A percentile compares a stretch with the other conserved stretches of the same genome.
Evolutionary conservation across 2,329 filamentous ascomycete species (phyloP).

Genomic region (Beauveria brongniartii): DNA sequence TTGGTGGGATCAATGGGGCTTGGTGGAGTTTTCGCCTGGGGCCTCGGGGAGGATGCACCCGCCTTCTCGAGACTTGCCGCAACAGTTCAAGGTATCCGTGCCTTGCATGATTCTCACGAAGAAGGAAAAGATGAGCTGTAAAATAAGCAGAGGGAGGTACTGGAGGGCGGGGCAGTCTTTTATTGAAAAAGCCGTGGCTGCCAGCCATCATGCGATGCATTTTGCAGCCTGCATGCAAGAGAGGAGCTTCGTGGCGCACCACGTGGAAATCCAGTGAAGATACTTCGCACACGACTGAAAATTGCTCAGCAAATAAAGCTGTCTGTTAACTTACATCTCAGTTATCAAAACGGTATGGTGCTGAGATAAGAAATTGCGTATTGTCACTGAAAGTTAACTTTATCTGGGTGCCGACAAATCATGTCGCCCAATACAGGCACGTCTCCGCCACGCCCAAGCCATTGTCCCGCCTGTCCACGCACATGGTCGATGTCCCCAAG

Average conservation of each 20-base stretch:
- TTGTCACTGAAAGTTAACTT: neutral
- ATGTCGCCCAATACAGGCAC: neutral
- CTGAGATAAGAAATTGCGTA: neutral
- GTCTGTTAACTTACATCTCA: neutral
- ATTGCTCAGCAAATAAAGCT: neutral
- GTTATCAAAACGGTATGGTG: neutral
- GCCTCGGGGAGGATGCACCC: constrained; percentile 58
- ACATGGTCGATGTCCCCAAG: neutral
- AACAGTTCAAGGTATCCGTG: constrained; percentile 20
- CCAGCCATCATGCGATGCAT: neutral
- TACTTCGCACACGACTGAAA: neutral
- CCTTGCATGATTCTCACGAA: constrained; percentile 10
- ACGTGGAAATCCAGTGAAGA: neutral
- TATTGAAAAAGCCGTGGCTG: neutral
- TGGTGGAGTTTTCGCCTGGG: constrained; percentile 71
- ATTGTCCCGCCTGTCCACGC: constrained; percentile 4
- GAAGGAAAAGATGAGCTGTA: constrained; percentile 22
- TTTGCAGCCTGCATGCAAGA: no score
- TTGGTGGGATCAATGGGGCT: constrained; percentile 49
- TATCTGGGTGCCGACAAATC: constrained; percentile 4
- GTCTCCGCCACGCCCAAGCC: neutral
- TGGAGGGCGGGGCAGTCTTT: neutral
- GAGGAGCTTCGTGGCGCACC: neutral
- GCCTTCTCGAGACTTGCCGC: constrained; percentile 33
- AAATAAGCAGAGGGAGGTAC: neutral